These are phyloP conservation scores for Craterostigma plantagineum DNA, from an alignment of 257 asterid genomes.

Conservation along the genomic window DNA sequence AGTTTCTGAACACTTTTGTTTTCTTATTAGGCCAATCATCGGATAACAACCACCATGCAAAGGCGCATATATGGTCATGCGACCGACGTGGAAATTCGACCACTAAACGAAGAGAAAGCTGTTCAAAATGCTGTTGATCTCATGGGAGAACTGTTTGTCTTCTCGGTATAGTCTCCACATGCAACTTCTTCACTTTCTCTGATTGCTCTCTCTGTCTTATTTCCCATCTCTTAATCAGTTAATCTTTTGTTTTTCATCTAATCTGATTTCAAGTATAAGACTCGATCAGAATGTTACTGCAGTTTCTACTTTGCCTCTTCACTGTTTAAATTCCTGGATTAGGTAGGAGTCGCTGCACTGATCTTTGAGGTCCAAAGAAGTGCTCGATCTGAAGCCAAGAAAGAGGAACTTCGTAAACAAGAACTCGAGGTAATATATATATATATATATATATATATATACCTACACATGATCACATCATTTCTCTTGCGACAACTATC, in stretches of 20 bases:
- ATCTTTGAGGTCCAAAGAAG: constrained; percentile 83
- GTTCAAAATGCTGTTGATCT: constrained; percentile 93
- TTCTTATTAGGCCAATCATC: constrained; percentile 51
- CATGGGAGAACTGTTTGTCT: constrained; percentile 72
- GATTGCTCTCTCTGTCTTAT: not conserved
- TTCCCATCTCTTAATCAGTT: not conserved
- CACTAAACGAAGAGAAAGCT: constrained; percentile 88
- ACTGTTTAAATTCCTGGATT: no score
- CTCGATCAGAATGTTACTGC: no score
- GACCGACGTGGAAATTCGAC: constrained; percentile 86
- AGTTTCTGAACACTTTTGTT: not conserved
- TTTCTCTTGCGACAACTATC: no score
- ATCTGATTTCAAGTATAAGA: no score
- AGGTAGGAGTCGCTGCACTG: constrained; percentile 83
- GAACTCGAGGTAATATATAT: constrained; percentile 83
- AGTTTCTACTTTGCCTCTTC: no score
- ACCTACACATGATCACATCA: no score
- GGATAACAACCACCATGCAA: constrained; percentile 85
- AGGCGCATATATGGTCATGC: constrained; percentile 84
- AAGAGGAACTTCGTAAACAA: constrained; percentile 66
- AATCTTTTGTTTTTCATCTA: not conserved
- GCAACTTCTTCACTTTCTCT: constrained; percentile 9
- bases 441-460: no score
- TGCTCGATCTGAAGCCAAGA: constrained; percentile 81
- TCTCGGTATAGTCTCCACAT: constrained; percentile 40